These are phyloP conservation scores for Rhynchosporium secalis DNA, from an alignment of 2,329 filamentous ascomycete species.

Conservation along the genomic window DNA sequence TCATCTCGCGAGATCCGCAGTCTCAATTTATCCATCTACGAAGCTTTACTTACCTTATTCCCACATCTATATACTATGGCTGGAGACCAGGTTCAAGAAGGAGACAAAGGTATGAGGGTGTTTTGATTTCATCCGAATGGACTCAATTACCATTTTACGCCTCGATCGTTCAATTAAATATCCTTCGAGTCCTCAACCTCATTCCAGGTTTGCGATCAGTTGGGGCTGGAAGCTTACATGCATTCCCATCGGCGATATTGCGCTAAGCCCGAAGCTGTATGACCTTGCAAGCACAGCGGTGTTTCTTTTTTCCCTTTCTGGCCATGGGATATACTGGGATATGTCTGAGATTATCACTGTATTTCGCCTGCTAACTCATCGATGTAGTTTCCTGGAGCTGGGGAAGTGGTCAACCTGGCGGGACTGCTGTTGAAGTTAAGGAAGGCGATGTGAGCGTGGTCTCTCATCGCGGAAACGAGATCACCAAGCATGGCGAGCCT, in stretches of 20 bases:
- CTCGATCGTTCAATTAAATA: background rate
- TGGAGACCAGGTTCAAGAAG: constrained; percentile 50
- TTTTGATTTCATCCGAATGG: background rate
- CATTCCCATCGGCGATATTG: background rate
- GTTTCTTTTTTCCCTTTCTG: background rate
- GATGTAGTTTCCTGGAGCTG: constrained; percentile 62
- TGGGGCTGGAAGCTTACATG: background rate
- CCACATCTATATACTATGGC: constrained; percentile 44
- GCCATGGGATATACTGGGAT: background rate
- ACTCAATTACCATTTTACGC: constrained; percentile 6
- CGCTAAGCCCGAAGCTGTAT: constrained; percentile 6
- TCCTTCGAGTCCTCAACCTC: background rate
- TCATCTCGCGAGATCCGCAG: constrained; percentile 3
- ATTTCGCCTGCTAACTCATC: constrained; percentile 11
- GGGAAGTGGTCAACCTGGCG: constrained; percentile 55
- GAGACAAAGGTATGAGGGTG: constrained; percentile 47
- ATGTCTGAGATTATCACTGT: background rate
- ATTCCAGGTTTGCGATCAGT: background rate
- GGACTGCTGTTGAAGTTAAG: constrained; percentile 58
- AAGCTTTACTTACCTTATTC: constrained; percentile 21
- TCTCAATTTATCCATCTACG: constrained; percentile 5
- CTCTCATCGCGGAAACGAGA: constrained; percentile 61
- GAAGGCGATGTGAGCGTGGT: constrained; percentile 61
- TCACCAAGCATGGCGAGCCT: constrained; percentile 62
- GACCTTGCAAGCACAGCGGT: background rate